phyloP scores from a whole-genome alignment of 2,329 filamentous ascomycete species.

The Calonectria pseudoturangicola region DNA sequence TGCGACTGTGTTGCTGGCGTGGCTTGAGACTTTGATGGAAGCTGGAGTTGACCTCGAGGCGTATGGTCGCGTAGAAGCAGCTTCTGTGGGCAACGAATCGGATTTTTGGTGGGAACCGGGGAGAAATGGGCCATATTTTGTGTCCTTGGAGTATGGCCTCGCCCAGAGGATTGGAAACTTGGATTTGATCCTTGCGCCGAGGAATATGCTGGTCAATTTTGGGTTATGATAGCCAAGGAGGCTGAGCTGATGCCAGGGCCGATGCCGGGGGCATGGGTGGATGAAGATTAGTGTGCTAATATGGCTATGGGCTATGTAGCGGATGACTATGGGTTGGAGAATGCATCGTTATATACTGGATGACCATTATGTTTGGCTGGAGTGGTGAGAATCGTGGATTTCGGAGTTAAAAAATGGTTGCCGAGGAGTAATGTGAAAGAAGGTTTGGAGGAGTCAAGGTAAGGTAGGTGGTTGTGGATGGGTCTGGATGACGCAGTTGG shows the following conservation, averaged over 20 bases:
- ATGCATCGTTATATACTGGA: neutral
- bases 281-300: neutral
- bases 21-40: slow-evolving; percentile 32
- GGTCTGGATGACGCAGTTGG: slow-evolving; percentile 8
- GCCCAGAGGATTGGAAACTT: slow-evolving; percentile 25
- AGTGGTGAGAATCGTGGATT: neutral
- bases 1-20: neutral
- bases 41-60: slow-evolving; percentile 32
- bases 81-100: neutral
- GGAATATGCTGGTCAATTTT: slow-evolving; percentile 29
- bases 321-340: neutral
- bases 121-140: neutral
- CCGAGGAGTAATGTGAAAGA: no score
- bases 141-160: slow-evolving; percentile 25
- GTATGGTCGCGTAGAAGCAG: slow-evolving; percentile 21
- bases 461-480: neutral
- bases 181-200: slow-evolving; percentile 26
- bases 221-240: neutral
- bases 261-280: slow-evolving; percentile 35
- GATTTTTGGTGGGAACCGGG: no score
- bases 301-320: neutral
- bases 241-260: slow-evolving; percentile 7
- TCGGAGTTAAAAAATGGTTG: slow-evolving; percentile 26
- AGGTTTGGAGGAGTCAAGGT: neutral
- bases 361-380: neutral